Conservation (phyloP, 768 basidiomycete species). For the Trametes gibbosa region DNA sequence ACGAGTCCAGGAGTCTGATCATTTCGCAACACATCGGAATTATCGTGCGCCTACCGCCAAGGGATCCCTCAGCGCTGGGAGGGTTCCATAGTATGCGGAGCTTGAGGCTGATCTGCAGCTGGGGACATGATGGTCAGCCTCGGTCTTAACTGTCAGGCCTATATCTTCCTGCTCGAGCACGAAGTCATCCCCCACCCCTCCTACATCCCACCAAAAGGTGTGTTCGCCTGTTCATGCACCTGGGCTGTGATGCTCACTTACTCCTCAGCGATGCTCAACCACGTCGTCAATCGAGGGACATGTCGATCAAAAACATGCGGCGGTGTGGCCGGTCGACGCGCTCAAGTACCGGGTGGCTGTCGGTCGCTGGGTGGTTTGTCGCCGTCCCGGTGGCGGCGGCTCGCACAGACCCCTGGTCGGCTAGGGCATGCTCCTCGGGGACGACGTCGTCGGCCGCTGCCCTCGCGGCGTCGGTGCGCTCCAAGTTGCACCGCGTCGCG, state of each 20-base stretch:
- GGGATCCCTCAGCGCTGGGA: too few relatives aligned
- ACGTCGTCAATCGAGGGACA: slow-evolving; percentile 15
- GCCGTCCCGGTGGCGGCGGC: not conserved
- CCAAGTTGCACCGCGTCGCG: not conserved
- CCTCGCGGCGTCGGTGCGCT: not conserved
- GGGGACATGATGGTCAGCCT: not conserved
- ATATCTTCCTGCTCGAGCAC: not conserved
- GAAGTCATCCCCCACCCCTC: not conserved
- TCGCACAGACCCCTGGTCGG: not conserved
- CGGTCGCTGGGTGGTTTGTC: not conserved
- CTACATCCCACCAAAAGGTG: not conserved
- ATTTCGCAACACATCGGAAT: too few relatives aligned
- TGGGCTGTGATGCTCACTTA: slow-evolving; percentile 16
- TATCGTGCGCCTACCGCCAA: too few relatives aligned
- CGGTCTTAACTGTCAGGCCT: not conserved
- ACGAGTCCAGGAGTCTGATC: too few relatives aligned
- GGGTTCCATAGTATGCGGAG: too few relatives aligned
- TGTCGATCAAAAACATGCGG: slow-evolving; percentile 13
- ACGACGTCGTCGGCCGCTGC: not conserved
- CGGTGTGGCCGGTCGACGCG: slow-evolving; percentile 8
- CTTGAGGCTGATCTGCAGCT: not conserved
- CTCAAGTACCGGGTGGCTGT: slow-evolving; percentile 17
- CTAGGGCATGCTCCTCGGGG: not conserved
- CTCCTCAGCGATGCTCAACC: slow-evolving; percentile 12
- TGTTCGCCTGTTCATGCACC: not conserved